These are phyloP conservation scores for Geotrichum aggregatum DNA, from an alignment of 1,139 yeast genomes.

Conservation along the genomic window DNA sequence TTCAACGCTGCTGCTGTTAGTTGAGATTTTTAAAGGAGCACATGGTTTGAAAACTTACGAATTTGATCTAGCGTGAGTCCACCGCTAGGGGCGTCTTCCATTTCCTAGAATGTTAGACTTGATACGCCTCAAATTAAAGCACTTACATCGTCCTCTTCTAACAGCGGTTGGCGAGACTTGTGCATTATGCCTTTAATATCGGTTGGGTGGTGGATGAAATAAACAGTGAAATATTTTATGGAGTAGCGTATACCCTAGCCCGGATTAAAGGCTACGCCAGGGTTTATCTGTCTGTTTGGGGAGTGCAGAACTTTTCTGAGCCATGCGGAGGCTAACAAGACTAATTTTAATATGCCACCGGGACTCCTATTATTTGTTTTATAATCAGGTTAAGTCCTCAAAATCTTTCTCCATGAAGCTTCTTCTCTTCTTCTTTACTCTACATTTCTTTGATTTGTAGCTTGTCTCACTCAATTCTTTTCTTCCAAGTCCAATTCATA, in stretches of 20 bases:
- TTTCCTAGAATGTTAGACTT: slow-evolving; percentile 8
- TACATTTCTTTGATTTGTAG: too few species aligned
- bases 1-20: slow-evolving; percentile 16
- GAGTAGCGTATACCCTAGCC: slow-evolving; percentile 17
- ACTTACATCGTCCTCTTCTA: slow-evolving; percentile 21
- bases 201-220: background rate
- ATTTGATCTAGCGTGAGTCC: slow-evolving; percentile 20
- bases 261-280: too few species aligned
- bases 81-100: slow-evolving; percentile 10
- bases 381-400: too few species aligned
- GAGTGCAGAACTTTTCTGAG: too few species aligned
- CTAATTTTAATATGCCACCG: too few species aligned
- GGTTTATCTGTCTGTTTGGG: too few species aligned
- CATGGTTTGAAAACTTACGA: slow-evolving; percentile 17
- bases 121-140: background rate
- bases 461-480: too few species aligned
- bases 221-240: background rate
- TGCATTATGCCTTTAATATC: slow-evolving; percentile 4
- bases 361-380: too few species aligned
- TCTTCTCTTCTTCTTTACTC: background rate
- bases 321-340: background rate
- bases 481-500: too few species aligned
- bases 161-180: slow-evolving; percentile 14
- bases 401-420: background rate
- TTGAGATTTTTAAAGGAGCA: background rate